phyloP scores from a whole-genome alignment of 2,329 filamentous ascomycete genomes.

The Xylaria sp. region DNA sequence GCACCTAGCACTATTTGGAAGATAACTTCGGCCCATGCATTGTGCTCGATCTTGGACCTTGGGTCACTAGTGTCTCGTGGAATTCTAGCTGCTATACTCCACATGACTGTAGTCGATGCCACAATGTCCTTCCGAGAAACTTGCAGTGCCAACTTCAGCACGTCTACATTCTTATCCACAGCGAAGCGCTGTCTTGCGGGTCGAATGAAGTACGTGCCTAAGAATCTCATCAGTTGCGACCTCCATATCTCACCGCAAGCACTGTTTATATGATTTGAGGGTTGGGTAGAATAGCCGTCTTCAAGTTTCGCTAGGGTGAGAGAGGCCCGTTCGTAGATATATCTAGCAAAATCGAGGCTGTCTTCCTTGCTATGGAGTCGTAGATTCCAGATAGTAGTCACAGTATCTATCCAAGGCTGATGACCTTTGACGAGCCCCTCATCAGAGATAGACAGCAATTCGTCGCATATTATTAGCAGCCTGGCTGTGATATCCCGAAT shows the following conservation, averaged over 20 bases:
- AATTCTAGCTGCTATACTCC: slow-evolving; percentile 45
- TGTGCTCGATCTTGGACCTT: slow-evolving; percentile 47
- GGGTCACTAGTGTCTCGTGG: slow-evolving; percentile 47
- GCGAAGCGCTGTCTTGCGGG: slow-evolving; percentile 62
- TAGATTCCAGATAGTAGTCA: slow-evolving; percentile 63
- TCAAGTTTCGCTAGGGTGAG: slow-evolving; percentile 57
- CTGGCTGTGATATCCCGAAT: slow-evolving; percentile 59
- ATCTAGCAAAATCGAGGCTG: slow-evolving; percentile 59
- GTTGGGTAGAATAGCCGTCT: slow-evolving; percentile 41
- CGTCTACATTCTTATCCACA: slow-evolving; percentile 55
- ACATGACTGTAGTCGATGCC: slow-evolving; percentile 58
- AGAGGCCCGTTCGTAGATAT: slow-evolving; percentile 56
- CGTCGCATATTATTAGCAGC: slow-evolving; percentile 59
- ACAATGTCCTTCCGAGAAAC: slow-evolving; percentile 52
- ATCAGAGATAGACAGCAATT: slow-evolving; percentile 51
- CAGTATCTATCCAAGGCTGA: slow-evolving; percentile 60
- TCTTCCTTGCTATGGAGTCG: slow-evolving; percentile 63
- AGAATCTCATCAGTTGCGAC: slow-evolving; percentile 59
- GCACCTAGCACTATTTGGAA: slow-evolving; percentile 44
- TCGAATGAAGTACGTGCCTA: slow-evolving; percentile 63
- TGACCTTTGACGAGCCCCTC: slow-evolving; percentile 53
- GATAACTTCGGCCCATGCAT: slow-evolving; percentile 45
- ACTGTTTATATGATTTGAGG: slow-evolving; percentile 39
- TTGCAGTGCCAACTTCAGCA: slow-evolving; percentile 56
- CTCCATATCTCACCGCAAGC: slow-evolving; percentile 56